Evolutionary conservation across 1,284 basidiomycete species (phyloP).

Genomic region (Melampsora americana): DNA sequence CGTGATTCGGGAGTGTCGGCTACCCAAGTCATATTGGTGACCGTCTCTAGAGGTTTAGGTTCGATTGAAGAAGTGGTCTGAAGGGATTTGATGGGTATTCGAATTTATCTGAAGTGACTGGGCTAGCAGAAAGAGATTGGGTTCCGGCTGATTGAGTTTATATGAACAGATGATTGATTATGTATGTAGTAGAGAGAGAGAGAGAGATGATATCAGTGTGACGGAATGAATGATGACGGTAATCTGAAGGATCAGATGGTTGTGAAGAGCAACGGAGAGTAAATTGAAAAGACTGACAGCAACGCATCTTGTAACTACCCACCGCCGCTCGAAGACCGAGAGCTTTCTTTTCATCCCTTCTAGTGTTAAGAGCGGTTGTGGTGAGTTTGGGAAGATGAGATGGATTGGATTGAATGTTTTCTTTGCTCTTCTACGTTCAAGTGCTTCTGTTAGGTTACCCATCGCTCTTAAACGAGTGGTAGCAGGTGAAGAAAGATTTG

Average conservation of each 20-base stretch:
- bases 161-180: not conserved
- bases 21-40: not conserved
- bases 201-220: not conserved
- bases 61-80: not conserved
- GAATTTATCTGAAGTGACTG: not conserved
- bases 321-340: conserved; percentile 13
- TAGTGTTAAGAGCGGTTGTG: not conserved
- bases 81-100: not conserved
- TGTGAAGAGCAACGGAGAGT: not conserved
- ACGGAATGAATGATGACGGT: not conserved
- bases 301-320: conserved; percentile 9
- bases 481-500: not conserved
- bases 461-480: not conserved
- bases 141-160: not conserved
- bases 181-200: not conserved
- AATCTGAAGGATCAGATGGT: not conserved
- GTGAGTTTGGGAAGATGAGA: not conserved
- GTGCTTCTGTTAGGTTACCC: not conserved
- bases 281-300: not conserved
- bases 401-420: not conserved
- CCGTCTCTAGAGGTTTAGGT: not conserved
- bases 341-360: conserved; percentile 1
- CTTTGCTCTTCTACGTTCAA: conserved; percentile 1
- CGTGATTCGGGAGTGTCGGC: not conserved
- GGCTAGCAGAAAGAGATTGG: not conserved